Conservation (phyloP, 2,329 filamentous ascomycete genomes). For the Didymella sp. region DNA sequence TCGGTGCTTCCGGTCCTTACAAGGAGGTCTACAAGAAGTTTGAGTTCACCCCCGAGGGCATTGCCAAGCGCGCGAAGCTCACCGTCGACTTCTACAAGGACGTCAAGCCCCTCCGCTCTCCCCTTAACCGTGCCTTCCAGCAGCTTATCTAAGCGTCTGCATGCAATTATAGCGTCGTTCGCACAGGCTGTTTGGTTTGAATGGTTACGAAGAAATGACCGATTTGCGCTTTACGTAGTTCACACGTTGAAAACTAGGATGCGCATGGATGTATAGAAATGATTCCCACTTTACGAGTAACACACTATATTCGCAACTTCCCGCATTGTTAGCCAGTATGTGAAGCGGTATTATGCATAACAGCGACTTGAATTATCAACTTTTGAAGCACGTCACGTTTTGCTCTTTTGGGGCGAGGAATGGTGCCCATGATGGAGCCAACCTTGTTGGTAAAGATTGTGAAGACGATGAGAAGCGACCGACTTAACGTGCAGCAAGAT, state of each 20-base stretch:
- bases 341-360: too few relatives aligned
- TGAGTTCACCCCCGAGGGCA: conserved; percentile 97
- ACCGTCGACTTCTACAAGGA: conserved; percentile 99
- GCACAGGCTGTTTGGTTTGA: conserved; percentile 10
- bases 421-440: background rate
- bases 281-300: conserved; percentile 25
- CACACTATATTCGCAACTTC: background rate
- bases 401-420: background rate
- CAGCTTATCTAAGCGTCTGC: conserved; percentile 78
- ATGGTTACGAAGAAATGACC: conserved; percentile 26
- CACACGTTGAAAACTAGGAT: conserved; percentile 25
- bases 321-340: background rate
- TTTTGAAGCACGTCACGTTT: background rate
- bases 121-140: conserved; percentile 96
- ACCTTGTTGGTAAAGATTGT: too few relatives aligned
- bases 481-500: too few relatives aligned
- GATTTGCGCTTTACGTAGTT: conserved; percentile 25
- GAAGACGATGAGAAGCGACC: too few relatives aligned
- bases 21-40: conserved; percentile 99
- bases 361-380: too few relatives aligned
- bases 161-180: conserved; percentile 1
- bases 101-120: conserved; percentile 84
- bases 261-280: conserved; percentile 31
- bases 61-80: conserved; percentile 89
- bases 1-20: conserved; percentile 96